Percentiles rank a stretch among this genome's conserved stretches.
phyloP scores from a whole-genome alignment of 78 protist genomes.

The Chrysochromulina tobinii region DNA sequence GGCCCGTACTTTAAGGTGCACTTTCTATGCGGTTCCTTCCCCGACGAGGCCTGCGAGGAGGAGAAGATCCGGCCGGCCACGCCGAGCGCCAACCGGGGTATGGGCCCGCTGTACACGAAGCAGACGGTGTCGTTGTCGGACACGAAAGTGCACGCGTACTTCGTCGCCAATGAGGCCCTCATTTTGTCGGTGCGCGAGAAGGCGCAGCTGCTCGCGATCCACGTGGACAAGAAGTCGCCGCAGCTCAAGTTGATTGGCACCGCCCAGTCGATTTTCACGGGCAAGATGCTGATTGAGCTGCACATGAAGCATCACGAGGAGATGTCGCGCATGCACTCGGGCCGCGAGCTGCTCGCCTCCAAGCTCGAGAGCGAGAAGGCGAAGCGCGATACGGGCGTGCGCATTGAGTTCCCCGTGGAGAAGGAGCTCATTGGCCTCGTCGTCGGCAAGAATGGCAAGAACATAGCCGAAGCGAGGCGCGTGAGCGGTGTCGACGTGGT shows the following conservation, averaged over 20 bases:
- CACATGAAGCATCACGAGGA: not conserved
- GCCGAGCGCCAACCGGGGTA: no score
- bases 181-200: not conserved
- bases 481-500: not conserved
- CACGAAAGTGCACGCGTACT: not conserved
- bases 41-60: no score
- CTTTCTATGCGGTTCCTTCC: no score
- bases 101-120: not conserved
- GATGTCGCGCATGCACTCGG: not conserved
- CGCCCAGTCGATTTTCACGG: not conserved
- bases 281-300: not conserved
- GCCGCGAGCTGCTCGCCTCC: not conserved
- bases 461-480: not conserved
- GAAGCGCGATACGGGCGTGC: not conserved
- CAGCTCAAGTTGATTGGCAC: not conserved
- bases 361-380: not conserved
- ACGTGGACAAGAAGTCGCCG: not conserved
- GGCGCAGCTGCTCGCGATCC: not conserved
- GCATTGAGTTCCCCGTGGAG: not conserved
- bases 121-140: not conserved
- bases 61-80: no score
- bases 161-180: not conserved
- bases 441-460: not conserved
- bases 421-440: not conserved
- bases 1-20: no score